Base-by-base conservation (phyloP, 1,139 yeast species). In the Diutina neorugosa region DNA sequence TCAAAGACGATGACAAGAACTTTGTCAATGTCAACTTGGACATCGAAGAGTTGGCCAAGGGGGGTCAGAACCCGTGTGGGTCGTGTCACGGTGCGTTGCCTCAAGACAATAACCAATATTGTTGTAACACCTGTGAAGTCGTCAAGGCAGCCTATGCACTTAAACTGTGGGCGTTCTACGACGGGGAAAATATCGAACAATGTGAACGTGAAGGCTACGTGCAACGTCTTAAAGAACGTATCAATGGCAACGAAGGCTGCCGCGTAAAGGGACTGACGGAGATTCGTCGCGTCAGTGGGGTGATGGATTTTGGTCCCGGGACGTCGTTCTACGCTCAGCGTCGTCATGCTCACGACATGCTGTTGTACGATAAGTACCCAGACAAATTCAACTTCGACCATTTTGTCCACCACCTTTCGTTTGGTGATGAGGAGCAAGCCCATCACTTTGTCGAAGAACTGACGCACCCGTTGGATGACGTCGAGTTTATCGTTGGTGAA, bases 261-360 rank as follows among this genome's bases (percentile, higher is more conserved):
- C 77, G 95, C 59, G 74, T 93, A 52, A 78, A 78, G 56, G 98
- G 98, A 42, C 75, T 79, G 40, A 84, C 95, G 9, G 74, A 81
- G 61, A 81, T 93, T 62, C 87, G 88, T 69, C 81, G 96, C 67
- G 87, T 93, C 46, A 82, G 87, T 34, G 98, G 98, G 46, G 86
- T 89, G 63, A 71, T 93, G 60, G 98, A 93, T 69, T 90, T 93
- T 74, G 96, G 97, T 0, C 98, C 98, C 1, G 98, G 98, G 20
- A 82, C 78, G 55, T 80, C 86, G 51, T 75, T 73, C 57, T 78
- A 81, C 53, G 63, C 69, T 51, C 69, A 70, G 8, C 81, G 80
- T 23, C 74, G 76, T 58, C 98, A 93, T 65, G 76, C 81, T 58
- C 98, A 93, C 69, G 98, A 93, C 64, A 68, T 86, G 57, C 85